A percentile compares a stretch with the other conserved stretches of the same genome.
Conservation (phyloP, 2,329 filamentous ascomycete genomes). For the Neofusicoccum sp. region DNA sequence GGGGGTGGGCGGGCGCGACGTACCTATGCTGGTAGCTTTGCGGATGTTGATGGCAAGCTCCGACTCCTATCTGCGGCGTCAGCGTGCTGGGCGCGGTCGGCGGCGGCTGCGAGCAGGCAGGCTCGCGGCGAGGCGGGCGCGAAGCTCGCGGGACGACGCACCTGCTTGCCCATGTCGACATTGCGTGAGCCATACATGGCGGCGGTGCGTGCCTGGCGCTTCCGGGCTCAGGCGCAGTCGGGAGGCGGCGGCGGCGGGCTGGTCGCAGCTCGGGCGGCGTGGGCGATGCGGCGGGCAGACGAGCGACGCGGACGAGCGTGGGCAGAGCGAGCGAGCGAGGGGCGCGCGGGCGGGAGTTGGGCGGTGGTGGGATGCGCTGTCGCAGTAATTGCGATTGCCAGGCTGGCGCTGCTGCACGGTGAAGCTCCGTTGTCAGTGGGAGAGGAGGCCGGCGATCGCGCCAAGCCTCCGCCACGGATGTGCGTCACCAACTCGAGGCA, state of each 20-base stretch:
- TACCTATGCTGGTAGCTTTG: constrained; percentile 64
- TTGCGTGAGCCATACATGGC: constrained; percentile 48
- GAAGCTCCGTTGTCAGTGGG: constrained; percentile 16
- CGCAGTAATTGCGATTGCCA: constrained; percentile 13
- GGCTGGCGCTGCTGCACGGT: constrained; percentile 4
- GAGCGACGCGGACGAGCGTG: neutral
- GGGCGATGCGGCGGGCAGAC: neutral
- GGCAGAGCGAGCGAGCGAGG: neutral
- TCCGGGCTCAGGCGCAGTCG: constrained; percentile 14
- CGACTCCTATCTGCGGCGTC: constrained; percentile 53
- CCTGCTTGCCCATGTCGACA: constrained; percentile 62
- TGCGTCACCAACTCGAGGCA: constrained; percentile 15
- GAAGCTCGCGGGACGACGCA: constrained; percentile 6
- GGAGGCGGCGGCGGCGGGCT: constrained; percentile 8
- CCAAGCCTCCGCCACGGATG: constrained; percentile 12
- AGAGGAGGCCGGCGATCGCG: constrained; percentile 3
- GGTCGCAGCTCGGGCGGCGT: neutral
- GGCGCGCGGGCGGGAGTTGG: neutral
- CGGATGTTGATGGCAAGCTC: constrained; percentile 66
- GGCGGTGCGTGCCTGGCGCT: constrained; percentile 4
- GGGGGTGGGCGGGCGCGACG: constrained; percentile 19
- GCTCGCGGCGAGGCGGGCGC: neutral
- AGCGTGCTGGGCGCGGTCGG: neutral
- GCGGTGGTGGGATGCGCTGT: neutral
- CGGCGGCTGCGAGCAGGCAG: constrained; percentile 13